Evolutionary conservation across 345 rosid species (phyloP).

Genomic region (Corchorus capsularis): DNA sequence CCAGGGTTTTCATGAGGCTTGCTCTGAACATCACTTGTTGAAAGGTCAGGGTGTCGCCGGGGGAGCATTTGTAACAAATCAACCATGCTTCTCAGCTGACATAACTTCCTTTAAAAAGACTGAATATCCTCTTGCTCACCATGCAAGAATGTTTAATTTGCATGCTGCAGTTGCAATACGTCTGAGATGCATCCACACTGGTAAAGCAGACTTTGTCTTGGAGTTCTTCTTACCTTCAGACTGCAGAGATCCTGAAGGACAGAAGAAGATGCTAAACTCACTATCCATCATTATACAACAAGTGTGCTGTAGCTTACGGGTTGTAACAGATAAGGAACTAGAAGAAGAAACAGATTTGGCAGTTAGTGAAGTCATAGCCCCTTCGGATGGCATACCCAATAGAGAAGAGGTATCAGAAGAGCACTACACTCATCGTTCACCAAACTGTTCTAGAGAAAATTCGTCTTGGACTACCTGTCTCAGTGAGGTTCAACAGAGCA

Average conservation of each 20-base stretch:
- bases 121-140: conserved; percentile 93
- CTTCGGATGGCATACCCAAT: conserved; percentile 29
- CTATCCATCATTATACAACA: conserved; percentile 68
- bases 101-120: conserved; percentile 58
- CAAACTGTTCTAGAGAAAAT: conserved; percentile 32
- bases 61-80: conserved; percentile 80
- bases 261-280: conserved; percentile 67
- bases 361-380: conserved; percentile 38
- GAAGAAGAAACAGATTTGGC: conserved; percentile 47
- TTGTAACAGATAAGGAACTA: conserved; percentile 71
- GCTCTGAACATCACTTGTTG: conserved; percentile 92
- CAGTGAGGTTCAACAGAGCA: conserved; percentile 32
- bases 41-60: conserved; percentile 95
- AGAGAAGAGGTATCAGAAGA: conserved; percentile 40
- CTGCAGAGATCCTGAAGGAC: conserved; percentile 62
- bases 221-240: conserved; percentile 89
- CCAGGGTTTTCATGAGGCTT: conserved; percentile 76
- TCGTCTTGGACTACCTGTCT: conserved; percentile 34
- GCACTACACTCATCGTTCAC: conserved; percentile 30
- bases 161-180: conserved; percentile 86
- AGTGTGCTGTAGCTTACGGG: conserved; percentile 73
- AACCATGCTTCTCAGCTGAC: conserved; percentile 82
- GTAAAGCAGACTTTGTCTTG: conserved; percentile 73
- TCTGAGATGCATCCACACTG: conserved; percentile 65
- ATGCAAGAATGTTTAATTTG: conserved; percentile 81